Base-by-base conservation (phyloP, 768 basidiomycete species). In the Dentipellis fragilis region DNA sequence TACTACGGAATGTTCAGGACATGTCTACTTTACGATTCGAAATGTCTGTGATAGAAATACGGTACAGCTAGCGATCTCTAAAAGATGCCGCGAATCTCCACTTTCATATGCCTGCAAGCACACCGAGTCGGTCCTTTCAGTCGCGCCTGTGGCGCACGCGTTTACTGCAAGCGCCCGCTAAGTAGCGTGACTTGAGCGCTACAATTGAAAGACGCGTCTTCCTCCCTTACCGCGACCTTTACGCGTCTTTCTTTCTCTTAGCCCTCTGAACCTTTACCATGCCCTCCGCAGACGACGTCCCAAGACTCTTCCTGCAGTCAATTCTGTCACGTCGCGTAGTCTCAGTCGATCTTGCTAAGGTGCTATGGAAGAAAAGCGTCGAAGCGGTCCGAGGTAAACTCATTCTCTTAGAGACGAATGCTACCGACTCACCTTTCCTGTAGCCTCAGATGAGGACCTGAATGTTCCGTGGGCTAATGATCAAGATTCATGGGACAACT, bases 241-340 rank as follows among this genome's bases (percentile, higher is more conserved):
- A 19, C 42, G 42, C 12, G 42, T 49, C 37, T 51, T 29, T 29
- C 29, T 29, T 29, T 29, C 29, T 29, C 29, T 29, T 29, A 29
- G 29, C 29, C 35, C 38, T 53, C 46, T 50, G 42, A n/a, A 12
- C 14, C 46, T 49, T 57, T 52, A 65, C 63, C 49, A 74, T 81
- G 73, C 75, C 74, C 42, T 72, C 73, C 38, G 62, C 79, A n/a
- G 71, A 71, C 66, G 87, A 91, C 66, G 83, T 88, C 4, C 80
- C 82, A 59, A 80, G 82, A 38, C 78, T 93, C 48, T 93, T 89
- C 62, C 77, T 93, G 17, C 91, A 93, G 59, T 81, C 87, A 0
- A 70, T 91, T 19, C 71, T 93, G 22, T 88, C 89, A 19, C 78
- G 89, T 16, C 78, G 84, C 14, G 68, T 82, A 9, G 67, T 93